These are phyloP conservation scores for Tetrapisispora pingtungensis DNA, from an alignment of 805 yeast genomes.

Conservation along the genomic window DNA sequence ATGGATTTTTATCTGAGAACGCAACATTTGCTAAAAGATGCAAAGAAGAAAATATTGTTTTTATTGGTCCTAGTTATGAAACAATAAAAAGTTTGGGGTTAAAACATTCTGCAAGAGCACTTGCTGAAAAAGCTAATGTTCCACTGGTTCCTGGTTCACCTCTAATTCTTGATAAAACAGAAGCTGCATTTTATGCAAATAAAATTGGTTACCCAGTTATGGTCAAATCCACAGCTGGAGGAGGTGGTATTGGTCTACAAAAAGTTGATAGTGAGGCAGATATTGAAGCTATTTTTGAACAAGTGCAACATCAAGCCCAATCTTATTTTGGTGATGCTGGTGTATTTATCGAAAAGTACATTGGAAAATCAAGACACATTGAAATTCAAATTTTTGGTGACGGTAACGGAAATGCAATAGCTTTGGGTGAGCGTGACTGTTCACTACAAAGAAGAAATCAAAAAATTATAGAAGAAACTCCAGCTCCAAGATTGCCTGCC, in stretches of 20 bases:
- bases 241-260: conserved; percentile 97
- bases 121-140: conserved; percentile 84
- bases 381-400: conserved; percentile 96
- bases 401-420: conserved; percentile 86
- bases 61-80: conserved; percentile 95
- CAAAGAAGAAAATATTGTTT: conserved; percentile 69
- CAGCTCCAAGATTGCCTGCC: conserved; percentile 89
- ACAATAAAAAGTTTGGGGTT: conserved; percentile 86
- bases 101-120: conserved; percentile 93
- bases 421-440: conserved; percentile 95
- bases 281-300: conserved; percentile 72
- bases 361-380: conserved; percentile 91
- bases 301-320: conserved; percentile 89
- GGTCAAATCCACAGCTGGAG: conserved; percentile 98
- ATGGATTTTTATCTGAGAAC: conserved; percentile 92
- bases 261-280: conserved; percentile 79
- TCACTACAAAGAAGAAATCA: conserved; percentile 96
- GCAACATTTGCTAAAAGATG: conserved; percentile 93
- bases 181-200: conserved; percentile 68
- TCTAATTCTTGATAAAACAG: conserved; percentile 57
- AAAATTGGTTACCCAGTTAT: conserved; percentile 78
- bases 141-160: conserved; percentile 98
- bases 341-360: conserved; percentile 88
- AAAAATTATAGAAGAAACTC: conserved; percentile 93
- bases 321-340: conserved; percentile 93